These are phyloP conservation scores for Calocybe cyanea DNA, from an alignment of 768 basidiomycete genomes.

Conservation along the genomic window DNA sequence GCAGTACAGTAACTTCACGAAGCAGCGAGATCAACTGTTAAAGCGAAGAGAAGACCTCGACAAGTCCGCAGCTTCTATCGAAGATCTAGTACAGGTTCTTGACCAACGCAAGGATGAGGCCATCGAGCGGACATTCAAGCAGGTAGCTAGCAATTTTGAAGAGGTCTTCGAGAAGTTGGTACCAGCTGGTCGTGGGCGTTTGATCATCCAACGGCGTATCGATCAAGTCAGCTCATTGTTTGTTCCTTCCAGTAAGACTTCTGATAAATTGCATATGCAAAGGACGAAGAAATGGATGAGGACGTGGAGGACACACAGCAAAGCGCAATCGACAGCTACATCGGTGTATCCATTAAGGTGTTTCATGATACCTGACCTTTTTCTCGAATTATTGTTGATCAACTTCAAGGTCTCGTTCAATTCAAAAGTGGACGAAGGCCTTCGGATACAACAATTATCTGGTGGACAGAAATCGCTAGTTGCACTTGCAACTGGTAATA, in stretches of 20 bases:
- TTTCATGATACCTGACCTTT: background rate
- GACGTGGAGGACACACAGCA: slow-evolving; percentile 73
- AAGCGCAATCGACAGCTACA: slow-evolving; percentile 87
- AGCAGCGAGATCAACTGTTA: slow-evolving; percentile 89
- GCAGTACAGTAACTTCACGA: slow-evolving; percentile 97
- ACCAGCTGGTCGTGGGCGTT: slow-evolving; percentile 83
- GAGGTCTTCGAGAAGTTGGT: slow-evolving; percentile 97
- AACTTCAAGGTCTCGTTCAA: slow-evolving; percentile 87
- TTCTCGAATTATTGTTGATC: slow-evolving; percentile 1
- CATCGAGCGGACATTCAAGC: slow-evolving; percentile 97
- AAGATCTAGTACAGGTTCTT: slow-evolving; percentile 88
- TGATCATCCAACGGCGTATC: slow-evolving; percentile 90
- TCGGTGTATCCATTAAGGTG: slow-evolving; percentile 94
- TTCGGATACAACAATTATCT: slow-evolving; percentile 94
- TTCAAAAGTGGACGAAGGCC: slow-evolving; percentile 94
- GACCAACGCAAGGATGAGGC: slow-evolving; percentile 99
- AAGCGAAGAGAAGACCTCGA: slow-evolving; percentile 89
- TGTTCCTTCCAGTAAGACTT: background rate
- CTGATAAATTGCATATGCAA: background rate
- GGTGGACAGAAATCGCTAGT: slow-evolving; percentile 98
- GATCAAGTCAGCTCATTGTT: slow-evolving; percentile 57
- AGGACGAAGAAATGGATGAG: slow-evolving; percentile 75
- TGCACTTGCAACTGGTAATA: slow-evolving; percentile 82
- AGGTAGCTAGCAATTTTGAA: slow-evolving; percentile 95
- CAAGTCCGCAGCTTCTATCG: slow-evolving; percentile 82